Conservation (phyloP, 1,139 yeast species). For the Hansenula lynferdii region DNA sequence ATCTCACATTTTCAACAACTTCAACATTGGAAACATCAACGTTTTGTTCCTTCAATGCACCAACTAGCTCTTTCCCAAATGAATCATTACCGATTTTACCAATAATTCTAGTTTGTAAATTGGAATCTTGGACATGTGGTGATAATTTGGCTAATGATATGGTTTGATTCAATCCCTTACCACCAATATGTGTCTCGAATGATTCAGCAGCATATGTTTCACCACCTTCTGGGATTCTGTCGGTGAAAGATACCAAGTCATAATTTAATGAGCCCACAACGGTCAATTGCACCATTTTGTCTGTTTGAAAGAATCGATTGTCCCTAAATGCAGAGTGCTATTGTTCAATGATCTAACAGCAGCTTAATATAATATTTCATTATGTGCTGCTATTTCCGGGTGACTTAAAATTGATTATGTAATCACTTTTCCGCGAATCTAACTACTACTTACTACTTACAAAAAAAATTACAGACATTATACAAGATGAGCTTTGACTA, state of each 20-base stretch:
- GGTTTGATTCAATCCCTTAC: slow-evolving; percentile 93
- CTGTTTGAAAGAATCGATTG: too few species aligned
- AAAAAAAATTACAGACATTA: too few species aligned
- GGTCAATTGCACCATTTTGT: slow-evolving; percentile 37
- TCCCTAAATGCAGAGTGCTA: too few species aligned
- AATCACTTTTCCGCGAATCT: too few species aligned
- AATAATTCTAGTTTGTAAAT: slow-evolving; percentile 52
- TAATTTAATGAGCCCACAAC: slow-evolving; percentile 87
- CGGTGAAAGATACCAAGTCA: slow-evolving; percentile 81
- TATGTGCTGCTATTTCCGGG: too few species aligned
- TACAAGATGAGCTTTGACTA: too few species aligned
- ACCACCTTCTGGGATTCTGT: slow-evolving; percentile 72
- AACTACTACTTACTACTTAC: too few species aligned
- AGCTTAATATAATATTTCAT: too few species aligned
- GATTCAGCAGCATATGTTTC: slow-evolving; percentile 73
- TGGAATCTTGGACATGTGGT: slow-evolving; percentile 20
- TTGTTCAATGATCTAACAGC: neutral
- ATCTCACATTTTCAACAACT: slow-evolving; percentile 34
- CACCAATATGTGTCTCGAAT: slow-evolving; percentile 88
- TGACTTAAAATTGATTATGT: too few species aligned
- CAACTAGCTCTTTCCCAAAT: slow-evolving; percentile 62
- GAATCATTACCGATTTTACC: slow-evolving; percentile 81
- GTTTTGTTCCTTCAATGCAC: slow-evolving; percentile 38
- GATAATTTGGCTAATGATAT: slow-evolving; percentile 63
- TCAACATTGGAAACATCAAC: slow-evolving; percentile 49